Conservation (phyloP, 768 basidiomycete species). For the Podaxis sp. region DNA sequence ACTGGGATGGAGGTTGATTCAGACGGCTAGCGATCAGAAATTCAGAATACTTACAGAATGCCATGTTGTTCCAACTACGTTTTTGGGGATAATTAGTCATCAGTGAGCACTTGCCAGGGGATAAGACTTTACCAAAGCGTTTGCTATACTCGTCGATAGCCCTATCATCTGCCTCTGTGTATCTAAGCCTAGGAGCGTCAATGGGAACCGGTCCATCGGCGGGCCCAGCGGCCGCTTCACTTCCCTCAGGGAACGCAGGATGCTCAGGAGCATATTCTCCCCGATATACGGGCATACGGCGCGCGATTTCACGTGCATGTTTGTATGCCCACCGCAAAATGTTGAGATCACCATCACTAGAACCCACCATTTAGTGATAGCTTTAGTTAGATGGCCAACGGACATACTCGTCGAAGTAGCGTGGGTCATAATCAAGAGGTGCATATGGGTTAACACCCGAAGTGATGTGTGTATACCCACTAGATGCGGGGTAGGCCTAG, state of each 20-base stretch:
- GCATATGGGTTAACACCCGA: constrained; percentile 40
- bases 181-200: constrained; percentile 36
- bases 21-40: background rate
- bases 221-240: constrained; percentile 27
- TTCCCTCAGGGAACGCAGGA: constrained; percentile 37
- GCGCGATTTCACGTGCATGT: constrained; percentile 48
- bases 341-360: constrained; percentile 42
- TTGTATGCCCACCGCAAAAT: constrained; percentile 56
- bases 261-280: constrained; percentile 37
- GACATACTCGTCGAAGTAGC: constrained; percentile 44
- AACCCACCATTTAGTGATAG: background rate
- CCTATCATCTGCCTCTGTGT: constrained; percentile 40
- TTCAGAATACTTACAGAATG: constrained; percentile 37
- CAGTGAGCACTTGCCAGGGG: background rate
- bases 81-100: background rate
- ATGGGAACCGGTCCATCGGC: constrained; percentile 31
- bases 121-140: constrained; percentile 27
- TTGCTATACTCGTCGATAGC: constrained; percentile 41
- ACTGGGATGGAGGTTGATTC: constrained; percentile 29
- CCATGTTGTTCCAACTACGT: constrained; percentile 42
- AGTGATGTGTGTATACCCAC: constrained; percentile 49
- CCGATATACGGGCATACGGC: constrained; percentile 49
- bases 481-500: constrained; percentile 40
- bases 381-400: background rate
- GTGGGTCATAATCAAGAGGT: constrained; percentile 44